Evolutionary conservation across 2,329 filamentous ascomycete genomes (phyloP), one percentile per base, ranked within the genome.

Genomic region (Rachicladosporium sp.): DNA sequence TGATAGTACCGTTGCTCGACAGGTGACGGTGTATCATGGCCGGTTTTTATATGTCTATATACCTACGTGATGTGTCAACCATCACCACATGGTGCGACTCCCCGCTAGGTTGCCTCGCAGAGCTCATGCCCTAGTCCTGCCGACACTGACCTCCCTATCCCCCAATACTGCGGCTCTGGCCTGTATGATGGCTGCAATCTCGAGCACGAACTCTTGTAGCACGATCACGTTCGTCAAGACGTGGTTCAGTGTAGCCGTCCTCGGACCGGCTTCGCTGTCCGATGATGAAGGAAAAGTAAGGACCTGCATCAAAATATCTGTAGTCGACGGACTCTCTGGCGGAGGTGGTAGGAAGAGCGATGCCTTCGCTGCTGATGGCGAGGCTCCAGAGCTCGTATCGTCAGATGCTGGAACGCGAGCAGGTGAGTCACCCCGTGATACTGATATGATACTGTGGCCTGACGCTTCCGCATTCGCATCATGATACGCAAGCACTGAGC

Each of bases 161-260:
- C 55, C 55, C 3, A 70, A 63, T 33, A 71, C 55, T 38, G 64
- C 65, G 4, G 67, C 67, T 29, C 68, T 53, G 2, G 68, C 59
- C 46, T 69, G 67, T 52, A 70, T 48, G 38, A 70, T 53, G 4
- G 67, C 67, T 7, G 66, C 60, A 8, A 71, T 42, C 51, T 71
- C 68, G 36, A 70, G 49, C 12, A 68, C 57, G 45, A 71, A 71
- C 43, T 70, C 64, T 48, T 70, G 68, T 46, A 71, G 43, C 7
- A 71, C 58, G 4, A 70, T 64, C 31, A 67, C 61, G 44, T 71
- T 71, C 7, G 67, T 70, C 29, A 70, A 54, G 23, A 71, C 61
- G 47, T 70, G 67, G 40, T 67, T 55, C 27, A 70, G 47, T 46
- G 62, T 68, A 8, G 64, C 66, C 0, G 41, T 44, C 38, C 65